Base-by-base conservation (phyloP, 2,329 filamentous ascomycete genomes). In the Leptographium radiaticola region DNA sequence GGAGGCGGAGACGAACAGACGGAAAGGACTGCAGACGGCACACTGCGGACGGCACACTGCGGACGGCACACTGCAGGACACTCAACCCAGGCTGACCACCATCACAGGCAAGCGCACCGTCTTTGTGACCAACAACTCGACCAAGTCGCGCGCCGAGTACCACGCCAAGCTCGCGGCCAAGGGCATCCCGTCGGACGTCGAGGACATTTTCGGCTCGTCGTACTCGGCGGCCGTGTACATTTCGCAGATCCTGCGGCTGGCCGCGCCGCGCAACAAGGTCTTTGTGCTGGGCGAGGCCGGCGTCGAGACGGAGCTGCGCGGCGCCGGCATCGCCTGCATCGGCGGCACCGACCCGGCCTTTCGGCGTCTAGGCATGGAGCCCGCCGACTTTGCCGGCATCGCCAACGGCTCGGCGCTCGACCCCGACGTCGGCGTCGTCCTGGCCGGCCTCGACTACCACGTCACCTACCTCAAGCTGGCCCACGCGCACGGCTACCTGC, bases 121-220 rank as follows among this genome's bases (percentile, higher is more conserved):
- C 53, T 98, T 98, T 66, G 93, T 98, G 52, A 98, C 93, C 43
- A 98, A 98, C 73, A 98, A 98, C 74, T 96, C 89, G 65, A 97
- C 93, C 55, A 98, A 98, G 68, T 95, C 91, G 12, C 86, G 93
- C 54, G 75, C 79, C 50, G 89, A 96, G 67, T 98, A 98, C 71
- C 84, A 86, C 67, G 89, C 91, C 74, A 98, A 97, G 66, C 84
- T 98, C 56, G 81, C 86, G 48, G 73, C 73, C 53, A 77, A 96
- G 66, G 86, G 86, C 48, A 95, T 98, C 62, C 84, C 86, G 1
- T 83, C 81, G 61, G 75, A 80, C 55, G 80, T 86, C 45, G 89
- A 97, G 65, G 93, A 98, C 72, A 87, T 98, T 60, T 98, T 98
- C 66, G 89, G 88, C 57, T 95, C 91, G 10, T 86, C 90, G 42